Conservation (phyloP, 129 eudicot genomes). For the Solidago caesia region DNA sequence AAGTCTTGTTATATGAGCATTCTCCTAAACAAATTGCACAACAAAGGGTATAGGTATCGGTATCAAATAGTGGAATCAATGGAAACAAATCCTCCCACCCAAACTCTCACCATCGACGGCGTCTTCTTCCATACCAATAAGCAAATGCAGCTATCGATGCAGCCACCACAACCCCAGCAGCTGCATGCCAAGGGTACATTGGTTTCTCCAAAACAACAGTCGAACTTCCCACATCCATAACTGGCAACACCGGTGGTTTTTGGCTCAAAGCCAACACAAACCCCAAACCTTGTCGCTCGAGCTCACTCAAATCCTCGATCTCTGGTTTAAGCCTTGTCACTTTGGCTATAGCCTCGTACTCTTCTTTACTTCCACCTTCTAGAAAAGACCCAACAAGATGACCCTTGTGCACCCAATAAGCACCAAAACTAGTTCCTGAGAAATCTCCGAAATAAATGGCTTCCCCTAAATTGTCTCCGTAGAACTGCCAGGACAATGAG, state of each 20-base stretch:
- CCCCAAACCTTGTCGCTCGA: conserved; percentile 65
- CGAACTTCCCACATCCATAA: conserved; percentile 22
- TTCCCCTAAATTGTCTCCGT: conserved; percentile 83
- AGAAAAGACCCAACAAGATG: conserved; percentile 83
- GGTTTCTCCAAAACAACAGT: conserved; percentile 49
- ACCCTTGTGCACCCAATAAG: conserved; percentile 87
- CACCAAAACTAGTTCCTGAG: conserved; percentile 75
- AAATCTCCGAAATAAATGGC: conserved; percentile 81
- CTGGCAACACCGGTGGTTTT: conserved; percentile 19
- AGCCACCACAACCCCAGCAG: conserved; percentile 83
- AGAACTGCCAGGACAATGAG: conserved; percentile 93
- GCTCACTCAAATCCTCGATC: conserved; percentile 60
- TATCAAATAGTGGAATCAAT: conserved; percentile 19
- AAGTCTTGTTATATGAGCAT: conserved; percentile 8
- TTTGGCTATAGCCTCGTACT: conserved; percentile 77
- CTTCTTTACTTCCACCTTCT: conserved; percentile 95
- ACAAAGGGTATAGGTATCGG: conserved; percentile 27
- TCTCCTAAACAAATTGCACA: conserved; percentile 35
- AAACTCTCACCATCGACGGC: conserved; percentile 40
- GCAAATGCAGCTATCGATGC: conserved; percentile 95
- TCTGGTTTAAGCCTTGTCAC: conserved; percentile 67
- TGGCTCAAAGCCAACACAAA: conserved; percentile 54
- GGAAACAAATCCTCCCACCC: conserved; percentile 12
- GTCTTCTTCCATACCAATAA: conserved; percentile 90
- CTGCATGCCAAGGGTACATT: conserved; percentile 73